Conservation (phyloP, 345 rosid species). For the Citropsis articulata region DNA sequence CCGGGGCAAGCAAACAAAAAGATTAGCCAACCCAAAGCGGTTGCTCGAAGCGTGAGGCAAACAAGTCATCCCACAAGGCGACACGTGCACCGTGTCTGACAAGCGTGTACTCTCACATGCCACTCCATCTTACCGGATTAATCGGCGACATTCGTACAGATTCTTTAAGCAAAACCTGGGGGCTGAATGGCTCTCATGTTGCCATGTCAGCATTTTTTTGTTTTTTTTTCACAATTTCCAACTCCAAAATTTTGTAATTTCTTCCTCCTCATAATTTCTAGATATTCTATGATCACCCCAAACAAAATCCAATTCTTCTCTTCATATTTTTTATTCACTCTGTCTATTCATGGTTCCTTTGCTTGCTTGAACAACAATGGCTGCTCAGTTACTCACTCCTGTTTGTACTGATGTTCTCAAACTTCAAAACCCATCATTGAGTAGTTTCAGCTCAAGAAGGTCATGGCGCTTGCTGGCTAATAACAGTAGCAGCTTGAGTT, state of each 20-base stretch:
- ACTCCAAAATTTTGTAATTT: slow-evolving; percentile 35
- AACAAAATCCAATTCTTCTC: not conserved
- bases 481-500: slow-evolving; percentile 25
- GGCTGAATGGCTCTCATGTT: slow-evolving; percentile 31
- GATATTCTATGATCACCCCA: slow-evolving; percentile 6
- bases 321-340: not conserved
- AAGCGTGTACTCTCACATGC: not conserved
- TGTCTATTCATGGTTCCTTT: not conserved
- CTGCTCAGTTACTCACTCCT: slow-evolving; percentile 77
- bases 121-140: slow-evolving; percentile 5
- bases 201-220: slow-evolving; percentile 60
- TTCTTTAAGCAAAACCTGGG: slow-evolving; percentile 22
- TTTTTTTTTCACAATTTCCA: slow-evolving; percentile 13
- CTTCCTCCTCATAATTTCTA: slow-evolving; percentile 33
- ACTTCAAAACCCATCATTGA: slow-evolving; percentile 42
- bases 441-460: slow-evolving; percentile 25
- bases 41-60: slow-evolving; percentile 28
- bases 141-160: slow-evolving; percentile 19
- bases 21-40: not conserved
- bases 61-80: slow-evolving; percentile 24
- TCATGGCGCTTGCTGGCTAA: slow-evolving; percentile 38
- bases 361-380: slow-evolving; percentile 41
- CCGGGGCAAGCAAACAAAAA: not conserved
- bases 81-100: slow-evolving; percentile 43
- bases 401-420: slow-evolving; percentile 69